phyloP scores from a whole-genome alignment of 495 filamentous ascomycete species.

The Sordaria brevicollis region DNA sequence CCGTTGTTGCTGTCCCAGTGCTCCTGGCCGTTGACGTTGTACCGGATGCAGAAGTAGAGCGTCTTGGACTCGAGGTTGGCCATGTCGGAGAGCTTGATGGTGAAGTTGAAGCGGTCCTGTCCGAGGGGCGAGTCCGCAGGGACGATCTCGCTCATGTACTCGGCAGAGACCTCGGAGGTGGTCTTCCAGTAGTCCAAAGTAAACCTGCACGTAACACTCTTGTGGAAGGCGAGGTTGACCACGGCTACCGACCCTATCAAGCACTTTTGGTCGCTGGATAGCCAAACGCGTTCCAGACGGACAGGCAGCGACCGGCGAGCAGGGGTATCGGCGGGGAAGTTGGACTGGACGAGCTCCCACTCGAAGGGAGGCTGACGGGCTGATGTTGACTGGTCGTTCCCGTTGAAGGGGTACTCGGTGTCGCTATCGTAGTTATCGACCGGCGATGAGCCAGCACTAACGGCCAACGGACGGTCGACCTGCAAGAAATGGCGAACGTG shows the following conservation, averaged over 20 bases:
- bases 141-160: constrained; percentile 71
- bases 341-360: constrained; percentile 77
- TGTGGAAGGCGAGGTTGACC: constrained; percentile 84
- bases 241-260: constrained; percentile 75
- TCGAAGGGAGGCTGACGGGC: constrained; percentile 49
- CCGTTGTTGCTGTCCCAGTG: constrained; percentile 89
- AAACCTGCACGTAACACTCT: constrained; percentile 78
- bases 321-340: constrained; percentile 65
- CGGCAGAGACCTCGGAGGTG: constrained; percentile 83
- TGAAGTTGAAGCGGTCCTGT: constrained; percentile 85
- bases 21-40: constrained; percentile 74
- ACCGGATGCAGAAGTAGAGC: constrained; percentile 83
- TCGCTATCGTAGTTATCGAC: constrained; percentile 78
- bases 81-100: constrained; percentile 83
- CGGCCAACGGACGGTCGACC: constrained; percentile 84
- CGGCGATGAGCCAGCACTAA: constrained; percentile 91
- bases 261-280: constrained; percentile 77
- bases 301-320: constrained; percentile 55
- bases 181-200: constrained; percentile 98
- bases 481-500: constrained; percentile 92
- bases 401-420: constrained; percentile 72
- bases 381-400: constrained; percentile 26
- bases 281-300: constrained; percentile 69
- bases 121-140: constrained; percentile 55
- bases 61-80: constrained; percentile 85